These are phyloP conservation scores for Russula sp. DNA, from an alignment of 768 basidiomycete genomes.

Conservation along the genomic window DNA sequence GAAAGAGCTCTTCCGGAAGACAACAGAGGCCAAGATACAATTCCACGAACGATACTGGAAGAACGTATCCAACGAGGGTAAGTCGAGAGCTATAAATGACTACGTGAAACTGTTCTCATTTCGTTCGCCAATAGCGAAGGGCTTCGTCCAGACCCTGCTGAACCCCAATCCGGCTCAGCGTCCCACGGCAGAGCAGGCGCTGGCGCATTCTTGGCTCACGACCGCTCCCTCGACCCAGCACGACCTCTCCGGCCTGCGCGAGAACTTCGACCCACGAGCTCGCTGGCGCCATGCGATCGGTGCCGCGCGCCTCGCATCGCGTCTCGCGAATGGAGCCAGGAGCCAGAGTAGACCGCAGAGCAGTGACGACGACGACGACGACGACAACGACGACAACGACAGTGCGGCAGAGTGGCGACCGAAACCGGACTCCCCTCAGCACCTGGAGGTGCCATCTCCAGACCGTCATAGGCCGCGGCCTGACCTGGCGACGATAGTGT, in stretches of 20 bases:
- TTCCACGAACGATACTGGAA: constrained; percentile 96
- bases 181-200: constrained; percentile 67
- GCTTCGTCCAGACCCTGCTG: constrained; percentile 70
- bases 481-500: background rate
- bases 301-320: constrained; percentile 33
- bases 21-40: constrained; percentile 75
- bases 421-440: background rate
- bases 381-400: background rate
- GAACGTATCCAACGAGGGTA: constrained; percentile 77
- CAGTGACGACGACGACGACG: constrained; percentile 1
- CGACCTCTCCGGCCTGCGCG: constrained; percentile 73
- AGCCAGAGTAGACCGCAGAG: background rate
- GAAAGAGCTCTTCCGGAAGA: constrained; percentile 72
- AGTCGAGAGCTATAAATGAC: constrained; percentile 11
- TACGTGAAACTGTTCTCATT: background rate
- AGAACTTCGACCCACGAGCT: constrained; percentile 73
- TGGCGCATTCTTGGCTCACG: constrained; percentile 72
- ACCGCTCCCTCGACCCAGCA: constrained; percentile 58
- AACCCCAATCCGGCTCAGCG: constrained; percentile 65
- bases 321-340: background rate
- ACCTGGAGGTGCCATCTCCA: background rate
- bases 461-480: background rate
- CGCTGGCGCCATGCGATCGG: constrained; percentile 70
- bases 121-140: constrained; percentile 52
- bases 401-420: background rate